A percentile compares a stretch with the other conserved stretches of the same genome.
These are phyloP conservation scores for Chlamydomonas eustigma DNA, from an alignment of 139 green algal species.

Conservation along the genomic window DNA sequence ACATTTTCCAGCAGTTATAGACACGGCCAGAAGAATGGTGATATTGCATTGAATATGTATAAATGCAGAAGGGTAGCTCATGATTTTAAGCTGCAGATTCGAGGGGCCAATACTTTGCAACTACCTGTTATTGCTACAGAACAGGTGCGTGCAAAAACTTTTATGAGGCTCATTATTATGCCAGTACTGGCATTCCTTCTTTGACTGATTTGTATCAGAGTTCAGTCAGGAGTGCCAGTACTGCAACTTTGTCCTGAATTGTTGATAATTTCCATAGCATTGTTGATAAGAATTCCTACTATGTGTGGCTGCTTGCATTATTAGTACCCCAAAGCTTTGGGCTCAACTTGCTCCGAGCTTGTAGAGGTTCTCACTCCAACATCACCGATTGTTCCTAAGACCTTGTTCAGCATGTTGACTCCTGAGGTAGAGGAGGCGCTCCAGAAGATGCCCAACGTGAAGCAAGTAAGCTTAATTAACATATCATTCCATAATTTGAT, in stretches of 20 bases:
- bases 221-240: too few species aligned
- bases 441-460: neutral
- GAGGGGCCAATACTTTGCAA: conserved; percentile 45
- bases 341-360: conserved; percentile 65
- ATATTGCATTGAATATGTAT: neutral
- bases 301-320: neutral
- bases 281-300: neutral
- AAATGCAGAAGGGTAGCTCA: neutral
- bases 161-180: too few species aligned
- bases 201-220: too few species aligned
- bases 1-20: conserved; percentile 57
- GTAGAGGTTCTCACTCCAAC: conserved; percentile 39
- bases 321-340: conserved; percentile 74
- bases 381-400: conserved; percentile 9
- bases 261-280: too few species aligned
- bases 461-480: conserved; percentile 47
- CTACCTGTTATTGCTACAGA: conserved; percentile 77
- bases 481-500: too few species aligned
- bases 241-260: too few species aligned
- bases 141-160: too few species aligned
- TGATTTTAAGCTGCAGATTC: conserved; percentile 32
- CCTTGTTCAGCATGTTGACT: conserved; percentile 52
- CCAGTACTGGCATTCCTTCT: too few species aligned
- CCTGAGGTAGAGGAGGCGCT: conserved; percentile 23
- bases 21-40: conserved; percentile 62